phyloP scores from a whole-genome alignment of 2,329 filamentous ascomycete species.

The Diaporthe vexans region DNA sequence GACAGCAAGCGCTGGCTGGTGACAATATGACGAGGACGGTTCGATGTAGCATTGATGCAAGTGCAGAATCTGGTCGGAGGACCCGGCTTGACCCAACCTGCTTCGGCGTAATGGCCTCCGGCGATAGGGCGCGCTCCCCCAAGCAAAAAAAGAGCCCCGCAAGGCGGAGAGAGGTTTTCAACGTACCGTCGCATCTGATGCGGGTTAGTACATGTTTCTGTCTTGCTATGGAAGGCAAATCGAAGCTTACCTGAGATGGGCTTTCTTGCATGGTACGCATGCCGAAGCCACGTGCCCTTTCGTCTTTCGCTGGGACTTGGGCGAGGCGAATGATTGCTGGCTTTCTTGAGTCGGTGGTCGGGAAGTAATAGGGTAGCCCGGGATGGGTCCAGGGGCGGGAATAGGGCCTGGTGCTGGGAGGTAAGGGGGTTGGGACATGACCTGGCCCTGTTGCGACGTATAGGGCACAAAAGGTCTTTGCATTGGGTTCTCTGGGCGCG shows the following conservation, averaged over 20 bases:
- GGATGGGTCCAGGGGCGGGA: slow-evolving; percentile 53
- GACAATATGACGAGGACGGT: not conserved
- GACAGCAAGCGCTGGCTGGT: slow-evolving; percentile 8
- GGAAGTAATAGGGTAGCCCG: slow-evolving; percentile 50
- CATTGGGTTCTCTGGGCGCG: slow-evolving; percentile 55
- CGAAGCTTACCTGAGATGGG: slow-evolving; percentile 76
- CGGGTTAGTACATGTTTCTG: slow-evolving; percentile 49
- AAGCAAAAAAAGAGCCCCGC: slow-evolving; percentile 38
- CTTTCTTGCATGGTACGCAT: slow-evolving; percentile 87
- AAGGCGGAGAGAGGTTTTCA: slow-evolving; percentile 39
- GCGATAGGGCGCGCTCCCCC: not conserved
- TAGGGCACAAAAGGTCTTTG: slow-evolving; percentile 52
- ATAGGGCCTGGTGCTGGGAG: slow-evolving; percentile 44
- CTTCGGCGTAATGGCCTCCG: not conserved
- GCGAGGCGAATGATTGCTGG: slow-evolving; percentile 62
- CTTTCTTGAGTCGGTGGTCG: slow-evolving; percentile 59
- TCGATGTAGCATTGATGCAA: slow-evolving; percentile 4
- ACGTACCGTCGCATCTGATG: slow-evolving; percentile 75
- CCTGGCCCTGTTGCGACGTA: slow-evolving; percentile 50
- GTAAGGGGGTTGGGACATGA: slow-evolving; percentile 50
- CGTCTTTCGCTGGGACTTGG: slow-evolving; percentile 75
- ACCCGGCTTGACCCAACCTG: slow-evolving; percentile 7
- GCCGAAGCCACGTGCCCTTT: slow-evolving; percentile 88
- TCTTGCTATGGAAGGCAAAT: slow-evolving; percentile 34
- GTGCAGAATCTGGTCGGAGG: slow-evolving; percentile 3